phyloP scores from a whole-genome alignment of 176 grass and related monocot genomes.

The Luzula sylvatica region DNA sequence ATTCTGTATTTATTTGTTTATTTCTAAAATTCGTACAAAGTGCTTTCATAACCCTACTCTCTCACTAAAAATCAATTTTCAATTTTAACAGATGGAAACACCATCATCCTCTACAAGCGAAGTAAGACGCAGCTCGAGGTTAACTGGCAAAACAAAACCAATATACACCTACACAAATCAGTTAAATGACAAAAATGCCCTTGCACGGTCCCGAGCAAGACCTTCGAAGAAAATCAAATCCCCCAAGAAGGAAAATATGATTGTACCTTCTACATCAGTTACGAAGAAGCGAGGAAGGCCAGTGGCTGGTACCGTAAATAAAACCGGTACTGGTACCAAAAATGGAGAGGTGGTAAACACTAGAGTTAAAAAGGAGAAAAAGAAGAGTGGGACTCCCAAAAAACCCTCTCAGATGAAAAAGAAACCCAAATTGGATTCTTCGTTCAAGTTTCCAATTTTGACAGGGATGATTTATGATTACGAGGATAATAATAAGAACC shows the following conservation, averaged over 20 bases:
- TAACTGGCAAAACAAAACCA: slow-evolving; percentile 1
- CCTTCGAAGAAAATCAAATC: background rate
- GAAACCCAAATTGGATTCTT: slow-evolving; percentile 2
- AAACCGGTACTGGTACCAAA: background rate
- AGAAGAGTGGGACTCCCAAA: too few species aligned
- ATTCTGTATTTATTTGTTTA: too few species aligned
- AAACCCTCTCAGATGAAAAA: too few species aligned
- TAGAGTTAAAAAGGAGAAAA: too few species aligned
- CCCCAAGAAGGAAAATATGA: background rate
- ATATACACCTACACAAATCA: background rate
- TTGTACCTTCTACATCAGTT: too few species aligned
- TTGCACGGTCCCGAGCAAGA: background rate
- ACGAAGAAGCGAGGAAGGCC: background rate
- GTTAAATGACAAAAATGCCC: background rate
- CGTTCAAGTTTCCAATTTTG: background rate
- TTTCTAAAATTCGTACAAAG: too few species aligned
- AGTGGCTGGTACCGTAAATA: background rate
- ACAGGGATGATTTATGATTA: background rate
- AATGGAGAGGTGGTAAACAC: background rate
- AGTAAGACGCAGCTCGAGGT: background rate
- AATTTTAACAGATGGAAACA: background rate
- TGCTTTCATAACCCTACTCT: too few species aligned
- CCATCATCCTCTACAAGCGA: background rate
- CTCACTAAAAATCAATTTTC: too few species aligned
- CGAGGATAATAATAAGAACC: too few species aligned